phyloP scores from a whole-genome alignment of 1,284 basidiomycete genomes.

The Leucoagaricus sp. region DNA sequence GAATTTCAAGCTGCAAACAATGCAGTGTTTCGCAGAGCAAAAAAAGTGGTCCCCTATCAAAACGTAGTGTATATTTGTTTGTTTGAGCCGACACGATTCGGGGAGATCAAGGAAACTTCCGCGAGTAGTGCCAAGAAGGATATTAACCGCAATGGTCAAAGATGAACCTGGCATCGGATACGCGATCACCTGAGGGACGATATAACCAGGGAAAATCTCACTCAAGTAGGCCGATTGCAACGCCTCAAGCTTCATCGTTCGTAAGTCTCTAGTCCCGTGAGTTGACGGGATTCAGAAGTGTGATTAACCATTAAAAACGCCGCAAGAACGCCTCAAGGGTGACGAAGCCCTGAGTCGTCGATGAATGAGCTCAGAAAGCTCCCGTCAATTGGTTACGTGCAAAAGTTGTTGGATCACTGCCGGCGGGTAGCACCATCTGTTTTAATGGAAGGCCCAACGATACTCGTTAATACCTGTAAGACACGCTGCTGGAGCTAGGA shows the following conservation, averaged over 20 bases:
- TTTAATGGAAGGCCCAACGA: conserved; percentile 28
- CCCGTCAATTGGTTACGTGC: too few relatives aligned
- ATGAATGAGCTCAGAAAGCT: too few relatives aligned
- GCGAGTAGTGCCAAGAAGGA: neutral
- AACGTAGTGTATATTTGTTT: too few relatives aligned
- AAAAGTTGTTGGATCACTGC: neutral
- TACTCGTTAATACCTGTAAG: conserved; percentile 44
- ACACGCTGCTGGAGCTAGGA: conserved; percentile 49
- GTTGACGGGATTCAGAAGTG: neutral
- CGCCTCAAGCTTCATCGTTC: neutral
- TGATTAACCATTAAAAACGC: neutral
- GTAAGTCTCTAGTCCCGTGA: neutral
- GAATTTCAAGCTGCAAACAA: neutral
- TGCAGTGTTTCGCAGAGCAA: neutral
- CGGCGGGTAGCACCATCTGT: neutral
- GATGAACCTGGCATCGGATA: neutral
- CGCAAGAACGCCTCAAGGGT: neutral
- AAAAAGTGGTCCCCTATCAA: too few relatives aligned
- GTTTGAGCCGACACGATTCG: too few relatives aligned
- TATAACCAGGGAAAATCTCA: neutral
- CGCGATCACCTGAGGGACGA: neutral
- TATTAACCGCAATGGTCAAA: neutral
- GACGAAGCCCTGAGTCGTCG: too few relatives aligned
- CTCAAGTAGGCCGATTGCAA: neutral
- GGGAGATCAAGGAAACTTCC: too few relatives aligned